Conservation (phyloP, 2,329 filamentous ascomycete genomes). For the Hypocrella siamensis region DNA sequence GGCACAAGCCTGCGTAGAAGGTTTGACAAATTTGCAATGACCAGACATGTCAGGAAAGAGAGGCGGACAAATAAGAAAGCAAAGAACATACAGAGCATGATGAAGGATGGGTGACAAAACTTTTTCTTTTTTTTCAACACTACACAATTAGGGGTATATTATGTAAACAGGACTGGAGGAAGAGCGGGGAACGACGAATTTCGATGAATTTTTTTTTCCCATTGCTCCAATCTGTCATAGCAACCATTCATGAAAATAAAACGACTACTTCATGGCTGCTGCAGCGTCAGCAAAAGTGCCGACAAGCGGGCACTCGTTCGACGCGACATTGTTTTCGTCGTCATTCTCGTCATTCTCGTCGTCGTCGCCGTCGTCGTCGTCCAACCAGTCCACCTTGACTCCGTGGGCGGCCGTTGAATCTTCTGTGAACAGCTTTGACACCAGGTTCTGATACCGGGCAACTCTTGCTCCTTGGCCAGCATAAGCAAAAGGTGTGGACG, state of each 20-base stretch:
- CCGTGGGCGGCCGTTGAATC: constrained; percentile 21
- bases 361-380: constrained; percentile 36
- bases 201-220: neutral
- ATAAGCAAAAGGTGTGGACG: constrained; percentile 26
- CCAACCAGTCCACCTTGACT: constrained; percentile 39
- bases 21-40: no score
- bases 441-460: constrained; percentile 43
- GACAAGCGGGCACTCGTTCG: constrained; percentile 28
- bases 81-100: no score
- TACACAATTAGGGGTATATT: no score
- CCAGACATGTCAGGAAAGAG: no score
- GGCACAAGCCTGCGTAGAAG: no score
- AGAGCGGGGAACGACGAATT: no score
- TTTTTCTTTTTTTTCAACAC: no score
- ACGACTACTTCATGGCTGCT: constrained; percentile 27
- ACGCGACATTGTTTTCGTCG: constrained; percentile 19
- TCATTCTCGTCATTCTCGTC: constrained; percentile 27
- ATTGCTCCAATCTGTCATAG: neutral
- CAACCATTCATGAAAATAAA: neutral
- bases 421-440: constrained; percentile 40
- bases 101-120: no score
- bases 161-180: no score
- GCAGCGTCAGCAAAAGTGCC: constrained; percentile 46
- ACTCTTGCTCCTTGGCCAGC: constrained; percentile 39
- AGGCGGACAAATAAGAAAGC: no score